Evolutionary conservation across 768 basidiomycete genomes (phyloP), one percentile per base, ranked within the genome.

Genomic region (Candolleomyces eurysporus): DNA sequence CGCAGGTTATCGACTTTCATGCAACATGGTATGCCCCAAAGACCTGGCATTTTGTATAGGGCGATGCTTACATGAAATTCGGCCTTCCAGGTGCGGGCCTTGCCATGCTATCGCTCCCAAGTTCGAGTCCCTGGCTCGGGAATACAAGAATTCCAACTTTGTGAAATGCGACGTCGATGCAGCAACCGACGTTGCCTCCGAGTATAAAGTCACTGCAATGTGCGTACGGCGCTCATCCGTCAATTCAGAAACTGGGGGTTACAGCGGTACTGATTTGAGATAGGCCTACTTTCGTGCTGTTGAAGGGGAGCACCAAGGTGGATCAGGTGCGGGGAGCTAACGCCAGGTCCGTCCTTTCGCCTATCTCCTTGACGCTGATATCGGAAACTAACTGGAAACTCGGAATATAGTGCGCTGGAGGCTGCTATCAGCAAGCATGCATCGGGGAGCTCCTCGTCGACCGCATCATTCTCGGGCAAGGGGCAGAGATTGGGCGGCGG

Each of bases 271-370:
- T 60, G 30, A 62, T 48, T n/a, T 22, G 49, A 42, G 5, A 22
- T 58, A 92, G 91, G 92, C 92, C 92, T 2, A 92, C 92, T 0
- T 94, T 94, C 64, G 69, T 94, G 39, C 92, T 94, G 71, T 67
- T 94, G 61, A 87, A 84, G 67, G 90, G 89, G 19, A 76, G 71
- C 43, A 78, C 77, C 2, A 85, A 91, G 68, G 82, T 93, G 21
- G 89, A 90, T 66, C 80, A 81, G 75, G 85, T 94, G 30, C 82
- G 80, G 57, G 92, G 92, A 5, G 91, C 91, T 13, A 78, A 94
- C 69, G 82, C 71, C 69, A 67, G 69, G 91, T 94, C 68, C 61
- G 84, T 74, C 31, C 51, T 14, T 36, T 32, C 31, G 48, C 53
- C 49, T 3, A 43, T 11, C 11, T 43, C 13, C 11, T 11, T 43